Evolutionary conservation across 2,329 filamentous ascomycete species (phyloP).

Genomic region (Ophiostoma piceae): DNA sequence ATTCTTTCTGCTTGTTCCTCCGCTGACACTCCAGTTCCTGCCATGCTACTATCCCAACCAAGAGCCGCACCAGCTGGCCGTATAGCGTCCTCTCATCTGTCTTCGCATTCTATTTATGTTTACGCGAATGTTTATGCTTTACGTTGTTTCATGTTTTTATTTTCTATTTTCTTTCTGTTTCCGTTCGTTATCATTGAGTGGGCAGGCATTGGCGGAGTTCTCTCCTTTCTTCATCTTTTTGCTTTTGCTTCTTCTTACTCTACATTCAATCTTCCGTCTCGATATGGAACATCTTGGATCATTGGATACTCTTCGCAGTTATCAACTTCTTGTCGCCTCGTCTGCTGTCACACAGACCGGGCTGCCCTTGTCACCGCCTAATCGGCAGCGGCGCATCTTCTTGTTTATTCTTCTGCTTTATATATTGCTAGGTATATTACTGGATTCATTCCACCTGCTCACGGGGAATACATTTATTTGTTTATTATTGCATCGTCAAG

Average conservation of each 20-base stretch:
- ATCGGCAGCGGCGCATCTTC: not conserved
- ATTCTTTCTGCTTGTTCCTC: not conserved
- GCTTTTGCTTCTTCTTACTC: not conserved
- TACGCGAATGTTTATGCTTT: not conserved
- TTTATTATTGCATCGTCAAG: not conserved
- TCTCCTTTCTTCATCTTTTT: constrained; percentile 2
- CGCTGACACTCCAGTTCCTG: constrained; percentile 43
- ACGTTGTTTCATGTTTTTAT: not conserved
- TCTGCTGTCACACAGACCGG: not conserved
- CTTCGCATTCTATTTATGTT: constrained; percentile 4
- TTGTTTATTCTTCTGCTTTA: not conserved
- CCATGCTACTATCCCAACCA: constrained; percentile 56
- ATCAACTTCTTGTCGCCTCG: not conserved
- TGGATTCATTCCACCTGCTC: constrained; percentile 3
- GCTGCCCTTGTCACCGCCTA: not conserved
- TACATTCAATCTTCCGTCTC: not conserved
- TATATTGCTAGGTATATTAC: not conserved
- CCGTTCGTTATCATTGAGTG: constrained; percentile 9
- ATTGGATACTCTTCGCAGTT: not conserved
- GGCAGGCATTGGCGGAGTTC: constrained; percentile 27
- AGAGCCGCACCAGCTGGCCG: constrained; percentile 51
- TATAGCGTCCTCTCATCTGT: constrained; percentile 35
- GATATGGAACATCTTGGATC: not conserved
- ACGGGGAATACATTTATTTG: not conserved
- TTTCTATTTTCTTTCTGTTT: not conserved